These are phyloP conservation scores for Circinella umbellata DNA, from an alignment of 371 early-diverging fungal genomes.

Conservation along the genomic window DNA sequence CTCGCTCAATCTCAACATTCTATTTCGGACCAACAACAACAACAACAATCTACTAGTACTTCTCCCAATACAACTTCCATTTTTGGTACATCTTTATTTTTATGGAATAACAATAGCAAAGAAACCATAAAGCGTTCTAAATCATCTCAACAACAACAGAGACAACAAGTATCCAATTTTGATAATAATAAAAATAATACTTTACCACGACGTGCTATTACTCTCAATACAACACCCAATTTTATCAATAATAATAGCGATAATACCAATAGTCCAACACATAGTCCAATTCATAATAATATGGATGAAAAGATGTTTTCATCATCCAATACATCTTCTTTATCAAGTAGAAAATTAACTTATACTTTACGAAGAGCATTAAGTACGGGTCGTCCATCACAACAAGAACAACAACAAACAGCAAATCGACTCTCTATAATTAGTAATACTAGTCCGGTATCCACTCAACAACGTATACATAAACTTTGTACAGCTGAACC, in stretches of 20 bases:
- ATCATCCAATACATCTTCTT: not conserved
- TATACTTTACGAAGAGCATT: constrained; percentile 15
- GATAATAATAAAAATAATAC: not conserved
- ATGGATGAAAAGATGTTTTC: not conserved
- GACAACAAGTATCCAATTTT: not conserved
- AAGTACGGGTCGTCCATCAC: constrained; percentile 1
- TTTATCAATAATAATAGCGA: not conserved
- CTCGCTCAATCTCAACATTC: not conserved
- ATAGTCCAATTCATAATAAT: not conserved
- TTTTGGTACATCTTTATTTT: constrained; percentile 3
- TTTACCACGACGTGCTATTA: constrained; percentile 9
- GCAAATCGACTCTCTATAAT: not conserved
- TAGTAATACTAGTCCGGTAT: not conserved
- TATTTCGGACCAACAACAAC: not conserved
- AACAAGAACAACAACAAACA: constrained; percentile 1
- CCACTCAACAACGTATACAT: too few species aligned
- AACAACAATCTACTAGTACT: not conserved
- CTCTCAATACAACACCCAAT: not conserved
- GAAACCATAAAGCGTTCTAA: constrained; percentile 13
- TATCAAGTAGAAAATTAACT: not conserved
- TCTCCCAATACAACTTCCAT: not conserved
- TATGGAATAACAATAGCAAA: not conserved
- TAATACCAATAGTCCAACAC: not conserved
- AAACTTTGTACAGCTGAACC: not conserved
- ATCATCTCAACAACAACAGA: not conserved